Evolutionary conservation across 768 basidiomycete species (phyloP).

Genomic region (Cystobasidium ongulense): DNA sequence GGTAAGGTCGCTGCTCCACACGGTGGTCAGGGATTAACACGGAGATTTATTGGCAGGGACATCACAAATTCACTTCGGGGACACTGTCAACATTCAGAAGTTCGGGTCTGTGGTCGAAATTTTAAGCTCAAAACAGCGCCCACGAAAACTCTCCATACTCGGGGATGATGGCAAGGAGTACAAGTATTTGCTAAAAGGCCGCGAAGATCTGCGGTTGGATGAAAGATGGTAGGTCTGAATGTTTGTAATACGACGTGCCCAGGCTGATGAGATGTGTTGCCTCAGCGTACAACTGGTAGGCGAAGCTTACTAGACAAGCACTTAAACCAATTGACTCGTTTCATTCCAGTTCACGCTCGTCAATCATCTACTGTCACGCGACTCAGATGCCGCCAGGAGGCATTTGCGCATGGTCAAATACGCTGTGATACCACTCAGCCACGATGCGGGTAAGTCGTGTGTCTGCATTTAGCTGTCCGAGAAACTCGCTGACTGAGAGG

Average conservation of each 20-base stretch:
- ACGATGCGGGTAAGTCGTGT: slow-evolving; percentile 6
- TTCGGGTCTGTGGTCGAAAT: slow-evolving; percentile 27
- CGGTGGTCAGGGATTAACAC: neutral
- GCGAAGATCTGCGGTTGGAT: slow-evolving; percentile 25
- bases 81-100: neutral
- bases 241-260: neutral
- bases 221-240: slow-evolving; percentile 20
- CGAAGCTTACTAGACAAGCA: neutral
- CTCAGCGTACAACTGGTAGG: slow-evolving; percentile 27
- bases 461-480: neutral
- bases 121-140: slow-evolving; percentile 44
- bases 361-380: neutral
- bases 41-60: neutral
- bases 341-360: slow-evolving; percentile 18
- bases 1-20: neutral
- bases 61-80: neutral
- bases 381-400: slow-evolving; percentile 14
- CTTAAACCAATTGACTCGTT: neutral
- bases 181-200: neutral
- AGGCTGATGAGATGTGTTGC: neutral
- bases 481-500: neutral
- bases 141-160: slow-evolving; percentile 48
- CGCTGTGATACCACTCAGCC: slow-evolving; percentile 24
- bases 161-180: slow-evolving; percentile 41
- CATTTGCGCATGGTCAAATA: slow-evolving; percentile 20